Base-by-base conservation (phyloP, 805 yeast genomes). In the Kazachstania taianensis region DNA sequence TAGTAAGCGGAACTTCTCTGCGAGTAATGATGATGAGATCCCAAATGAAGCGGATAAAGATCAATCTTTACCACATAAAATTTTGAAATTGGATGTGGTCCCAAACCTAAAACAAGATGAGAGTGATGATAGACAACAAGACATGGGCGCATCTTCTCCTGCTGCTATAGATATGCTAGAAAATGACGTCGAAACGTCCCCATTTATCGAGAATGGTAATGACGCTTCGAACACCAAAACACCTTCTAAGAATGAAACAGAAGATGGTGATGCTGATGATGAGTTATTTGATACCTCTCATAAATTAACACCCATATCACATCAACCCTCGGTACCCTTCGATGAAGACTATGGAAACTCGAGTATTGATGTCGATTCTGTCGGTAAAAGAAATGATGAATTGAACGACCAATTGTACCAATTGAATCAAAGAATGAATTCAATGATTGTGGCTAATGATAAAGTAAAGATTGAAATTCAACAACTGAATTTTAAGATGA, bases 161-260 rank as follows among this genome's bases (percentile, higher is more conserved):
- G 49, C 40, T 17, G 48, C 46, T n/a, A 55, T 55, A 15, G 51
- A 50, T 36, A 53, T 55, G 57, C 27, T 49, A 8, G 48, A 45
- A 13, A 31, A 7, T 20, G 23, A 30, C n/a, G 15, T 13, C 6
- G 7, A 9, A 8, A 22, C 25, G 12, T 8, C 12, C 8, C 25
- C 25, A 8, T 22, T 22, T 12, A n/a, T n/a, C n/a, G n/a, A n/a
- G n/a, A n/a, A n/a, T n/a, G n/a, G n/a, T n/a, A n/a, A n/a, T n/a
- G n/a, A n/a, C n/a, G n/a, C n/a, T n/a, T n/a, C n/a, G n/a, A n/a
- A n/a, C n/a, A n/a, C n/a, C n/a, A n/a, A n/a, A n/a, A n/a, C n/a
- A n/a, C n/a, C n/a, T n/a, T n/a, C n/a, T n/a, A n/a, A 22, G 16
- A 16, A 15, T 6, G 28, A 30, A 6, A 10, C 5, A 22, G 8